Conservation (phyloP, 345 rosid species). For the Populus deltoides region DNA sequence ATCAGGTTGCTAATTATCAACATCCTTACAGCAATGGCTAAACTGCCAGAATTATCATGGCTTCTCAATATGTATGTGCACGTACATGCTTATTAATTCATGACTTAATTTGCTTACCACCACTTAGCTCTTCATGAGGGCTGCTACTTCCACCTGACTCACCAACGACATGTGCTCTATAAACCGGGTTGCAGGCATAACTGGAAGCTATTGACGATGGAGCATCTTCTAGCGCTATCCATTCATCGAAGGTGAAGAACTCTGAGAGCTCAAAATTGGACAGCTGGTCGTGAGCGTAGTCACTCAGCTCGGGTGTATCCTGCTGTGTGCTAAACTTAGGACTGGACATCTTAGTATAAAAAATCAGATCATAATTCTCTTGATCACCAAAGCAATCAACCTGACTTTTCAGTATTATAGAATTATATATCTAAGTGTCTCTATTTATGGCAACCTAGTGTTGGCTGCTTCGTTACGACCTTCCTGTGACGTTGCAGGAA, state of each 20-base stretch:
- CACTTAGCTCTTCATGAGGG: constrained; percentile 24
- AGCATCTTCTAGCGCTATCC: constrained; percentile 43
- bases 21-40: neutral
- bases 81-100: too few species aligned
- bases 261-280: constrained; percentile 55
- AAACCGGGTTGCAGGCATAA: constrained; percentile 27
- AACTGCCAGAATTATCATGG: too few species aligned
- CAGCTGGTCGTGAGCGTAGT: constrained; percentile 13
- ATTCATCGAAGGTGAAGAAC: constrained; percentile 45
- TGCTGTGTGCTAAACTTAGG: constrained; percentile 17
- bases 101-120: constrained; percentile 22
- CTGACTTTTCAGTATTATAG: too few species aligned
- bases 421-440: too few species aligned
- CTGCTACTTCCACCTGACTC: constrained; percentile 28
- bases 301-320: constrained; percentile 6
- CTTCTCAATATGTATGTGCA: too few species aligned
- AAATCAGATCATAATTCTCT: too few species aligned
- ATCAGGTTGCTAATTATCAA: neutral
- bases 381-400: too few species aligned
- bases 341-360: neutral
- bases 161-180: constrained; percentile 30
- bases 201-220: constrained; percentile 32
- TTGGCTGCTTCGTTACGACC: constrained; percentile 30
- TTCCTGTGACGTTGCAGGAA: constrained; percentile 42
- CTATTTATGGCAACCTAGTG: neutral